Base-by-base conservation (phyloP, 495 filamentous ascomycete genomes). In the Daldinia decipiens region DNA sequence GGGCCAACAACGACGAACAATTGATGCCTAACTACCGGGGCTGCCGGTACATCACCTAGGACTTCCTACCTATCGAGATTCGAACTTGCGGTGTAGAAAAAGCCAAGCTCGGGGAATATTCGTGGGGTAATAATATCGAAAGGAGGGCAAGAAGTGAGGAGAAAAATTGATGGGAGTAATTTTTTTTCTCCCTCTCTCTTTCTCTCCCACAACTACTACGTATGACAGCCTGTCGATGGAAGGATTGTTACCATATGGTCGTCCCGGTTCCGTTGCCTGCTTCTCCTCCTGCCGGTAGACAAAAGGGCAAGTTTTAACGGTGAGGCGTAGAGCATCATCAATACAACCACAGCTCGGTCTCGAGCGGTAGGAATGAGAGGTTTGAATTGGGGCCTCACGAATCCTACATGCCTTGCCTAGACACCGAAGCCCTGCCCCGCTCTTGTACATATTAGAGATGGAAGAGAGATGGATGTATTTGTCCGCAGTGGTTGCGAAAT, bases 1-100 rank as follows among this genome's bases (percentile, higher is more conserved):
- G 34, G 47, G 29, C 68, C 56, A 65, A 62, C 68, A 47, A 62
- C 54, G 69, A 43, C 12, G 55, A 67, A 43, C n/a, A 67, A 67
- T 72, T 72, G 69, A 50, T 72, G 69, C 69, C 69, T 63, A 72
- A 72, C 69, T 52, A 67, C 64, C 69, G 69, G 69, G 26, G 47
- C 64, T 72, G 64, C 69, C 69, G 69, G 58, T 36, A 66, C 51
- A 57, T 55, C 27, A 31, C 50, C 50, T 53, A 53, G 50, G 50
- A 31, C 50, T 24, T 29, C 24, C 38, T 38, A 51, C 36, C 26
- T 38, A 65, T 67, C 59, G 68, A 61, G 62, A 71, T 71, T 53
- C 63, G 62, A 71, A 71, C 52, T 71, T 71, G 68, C 68, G 68
- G 68, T 71, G 68, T 58, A 71, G 68, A 71, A 67, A 36, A 56